Conservation (phyloP, 2,329 filamentous ascomycete genomes). For the Trichophyton schoenleinii region DNA sequence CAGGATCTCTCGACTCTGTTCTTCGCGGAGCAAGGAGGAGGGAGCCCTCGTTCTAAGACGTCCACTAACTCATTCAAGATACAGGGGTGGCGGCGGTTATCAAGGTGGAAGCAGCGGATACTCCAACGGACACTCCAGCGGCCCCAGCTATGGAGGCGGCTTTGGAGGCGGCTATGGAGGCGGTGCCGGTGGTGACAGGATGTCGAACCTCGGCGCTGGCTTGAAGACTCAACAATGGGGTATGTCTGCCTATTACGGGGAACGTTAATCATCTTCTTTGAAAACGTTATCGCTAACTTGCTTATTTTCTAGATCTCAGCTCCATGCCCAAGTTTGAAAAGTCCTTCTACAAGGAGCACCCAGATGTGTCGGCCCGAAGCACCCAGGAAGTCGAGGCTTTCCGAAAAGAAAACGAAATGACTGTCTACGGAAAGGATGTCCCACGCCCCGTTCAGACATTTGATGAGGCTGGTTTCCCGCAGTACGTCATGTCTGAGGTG, state of each 20-base stretch:
- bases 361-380: conserved; percentile 61
- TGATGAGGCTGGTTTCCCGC: conserved; percentile 92
- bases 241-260: conserved; percentile 36
- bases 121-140: conserved; percentile 35
- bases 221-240: conserved; percentile 84
- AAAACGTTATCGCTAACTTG: conserved; percentile 17
- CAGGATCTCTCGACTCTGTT: neutral
- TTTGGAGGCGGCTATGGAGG: conserved; percentile 20
- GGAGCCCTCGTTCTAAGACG: neutral
- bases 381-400: conserved; percentile 74
- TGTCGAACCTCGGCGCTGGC: conserved; percentile 78
- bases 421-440: conserved; percentile 64
- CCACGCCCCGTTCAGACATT: conserved; percentile 94
- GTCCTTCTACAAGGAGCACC: conserved; percentile 96
- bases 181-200: conserved; percentile 69
- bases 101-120: conserved; percentile 36
- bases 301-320: conserved; percentile 50
- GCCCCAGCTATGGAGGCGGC: conserved; percentile 25
- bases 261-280: too few species aligned
- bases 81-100: conserved; percentile 16
- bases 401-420: conserved; percentile 72
- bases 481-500: conserved; percentile 95
- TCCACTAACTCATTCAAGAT: conserved; percentile 18
- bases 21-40: neutral
- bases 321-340: conserved; percentile 94